Evolutionary conservation across 495 filamentous ascomycete species (phyloP), one percentile per base, ranked within the genome.

Genomic region (Penicillium salamii): DNA sequence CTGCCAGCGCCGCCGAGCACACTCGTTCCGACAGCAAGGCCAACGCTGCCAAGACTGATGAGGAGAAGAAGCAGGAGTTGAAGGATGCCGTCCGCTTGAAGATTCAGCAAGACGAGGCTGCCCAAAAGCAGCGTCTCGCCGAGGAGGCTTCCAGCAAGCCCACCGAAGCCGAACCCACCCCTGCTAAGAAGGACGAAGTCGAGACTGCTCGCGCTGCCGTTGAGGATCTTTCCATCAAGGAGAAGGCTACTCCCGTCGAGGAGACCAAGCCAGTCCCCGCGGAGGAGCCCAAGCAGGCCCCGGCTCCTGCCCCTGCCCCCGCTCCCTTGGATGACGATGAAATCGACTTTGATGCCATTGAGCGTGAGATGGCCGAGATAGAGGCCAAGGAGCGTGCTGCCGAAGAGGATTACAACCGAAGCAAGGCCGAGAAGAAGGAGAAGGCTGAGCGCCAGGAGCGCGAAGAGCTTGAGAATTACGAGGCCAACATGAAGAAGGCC

Each of bases 1-100:
- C 72, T 20, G 63, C 75, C 14, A 80, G 78, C 62, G 67, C 66
- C 37, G 60, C 72, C n/a, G 82, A 83, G 23, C 84, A 85, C 55
- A 59, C 67, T 43, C 76, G 81, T 11, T 64, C 78, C 3, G 82
- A 85, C 35, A 87, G 78, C 60, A 79, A 81, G 63, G 70, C 63
- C 13, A 63, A 17, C 13, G 36, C 35, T 13, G 29, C 64, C 18
- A 87, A 86, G 76, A 83, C 83, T 2, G 78, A 81, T 31, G 85
- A 86, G 56, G 86, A 92, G 63, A 86, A 79, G 63, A 80, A 83
- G 61, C 77, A 79, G 42, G 84, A 86, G 44, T 74, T 88, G 68
- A 78, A 80, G 57, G 84, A 86, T 18, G 78, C 81, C 15, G 81
- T 90, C 50, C 80, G 81, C 46, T 74, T 74, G 41, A 83, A 83